Evolutionary conservation across 345 rosid genomes (phyloP).

Genomic region (Clausena lansium): DNA sequence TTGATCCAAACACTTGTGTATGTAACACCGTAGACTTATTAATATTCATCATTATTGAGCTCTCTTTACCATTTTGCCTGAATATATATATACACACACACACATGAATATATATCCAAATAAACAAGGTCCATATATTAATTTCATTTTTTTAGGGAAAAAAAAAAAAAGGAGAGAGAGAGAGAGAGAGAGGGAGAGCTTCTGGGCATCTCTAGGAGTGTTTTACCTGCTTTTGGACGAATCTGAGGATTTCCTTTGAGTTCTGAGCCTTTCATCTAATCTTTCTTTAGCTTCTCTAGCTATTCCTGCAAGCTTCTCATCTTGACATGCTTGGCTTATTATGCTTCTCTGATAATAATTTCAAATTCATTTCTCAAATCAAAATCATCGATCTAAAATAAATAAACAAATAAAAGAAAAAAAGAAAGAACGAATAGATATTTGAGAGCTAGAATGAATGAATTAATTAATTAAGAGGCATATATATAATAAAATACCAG

Average conservation of each 20-base stretch:
- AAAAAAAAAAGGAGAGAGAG: no score
- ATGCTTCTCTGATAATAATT: constrained; percentile 21
- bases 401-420: not conserved
- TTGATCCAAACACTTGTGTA: constrained; percentile 33
- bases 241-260: constrained; percentile 39
- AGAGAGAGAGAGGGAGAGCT: no score
- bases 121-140: no score
- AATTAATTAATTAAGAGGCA: no score
- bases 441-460: no score
- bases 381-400: not conserved
- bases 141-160: no score
- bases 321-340: constrained; percentile 28
- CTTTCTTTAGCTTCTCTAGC: constrained; percentile 89
- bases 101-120: no score
- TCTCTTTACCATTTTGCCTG: constrained; percentile 13
- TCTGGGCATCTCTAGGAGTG: no score
- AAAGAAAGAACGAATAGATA: not conserved
- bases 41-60: not conserved
- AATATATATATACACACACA: no score
- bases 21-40: constrained; percentile 13
- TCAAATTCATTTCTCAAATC: constrained; percentile 5
- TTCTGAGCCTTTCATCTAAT: constrained; percentile 58
- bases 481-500: constrained; percentile 21
- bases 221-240: constrained; percentile 33
- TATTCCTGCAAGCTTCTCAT: constrained; percentile 56